Evolutionary conservation across 768 basidiomycete species (phyloP).

Genomic region (Boletus tylopilopsis): DNA sequence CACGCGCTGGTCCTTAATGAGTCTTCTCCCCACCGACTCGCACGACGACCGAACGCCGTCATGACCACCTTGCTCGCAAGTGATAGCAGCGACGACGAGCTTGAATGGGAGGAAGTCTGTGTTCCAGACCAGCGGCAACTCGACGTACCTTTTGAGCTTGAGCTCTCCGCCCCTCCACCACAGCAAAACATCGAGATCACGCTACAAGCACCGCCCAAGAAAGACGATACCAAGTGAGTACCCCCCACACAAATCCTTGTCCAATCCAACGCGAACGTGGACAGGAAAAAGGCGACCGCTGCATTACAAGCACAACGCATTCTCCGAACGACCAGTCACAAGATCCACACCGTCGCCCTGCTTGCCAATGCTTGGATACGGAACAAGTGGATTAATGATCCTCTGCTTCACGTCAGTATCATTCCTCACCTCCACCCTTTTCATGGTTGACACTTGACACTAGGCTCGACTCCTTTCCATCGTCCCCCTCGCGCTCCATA

Average conservation of each 20-base stretch:
- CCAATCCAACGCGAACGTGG: slow-evolving; percentile 30
- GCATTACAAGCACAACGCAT: slow-evolving; percentile 65
- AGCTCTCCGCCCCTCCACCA: slow-evolving; percentile 29
- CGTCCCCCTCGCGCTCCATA: slow-evolving; percentile 76
- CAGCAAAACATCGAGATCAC: slow-evolving; percentile 67
- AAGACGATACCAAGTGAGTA: slow-evolving; percentile 46
- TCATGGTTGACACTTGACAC: slow-evolving; percentile 4
- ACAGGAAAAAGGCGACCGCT: slow-evolving; percentile 38
- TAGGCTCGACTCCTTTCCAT: slow-evolving; percentile 89
- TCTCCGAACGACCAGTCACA: slow-evolving; percentile 77
- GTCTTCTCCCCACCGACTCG: background rate
- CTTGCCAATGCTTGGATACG: slow-evolving; percentile 70
- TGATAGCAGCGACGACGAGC: slow-evolving; percentile 56
- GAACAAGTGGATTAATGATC: slow-evolving; percentile 83
- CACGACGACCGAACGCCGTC: slow-evolving; percentile 4
- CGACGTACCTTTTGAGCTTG: slow-evolving; percentile 22
- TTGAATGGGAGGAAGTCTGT: slow-evolving; percentile 79
- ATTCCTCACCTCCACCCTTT: background rate
- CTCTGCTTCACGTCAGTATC: slow-evolving; percentile 69
- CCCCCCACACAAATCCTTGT: background rate
- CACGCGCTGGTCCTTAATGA: slow-evolving; percentile 1
- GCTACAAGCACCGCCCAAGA: slow-evolving; percentile 44
- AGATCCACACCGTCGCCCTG: slow-evolving; percentile 82
- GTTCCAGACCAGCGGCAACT: slow-evolving; percentile 39
- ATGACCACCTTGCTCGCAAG: slow-evolving; percentile 19